A percentile compares a stretch with the other conserved stretches of the same genome.
These are phyloP conservation scores for Paramecium bursaria DNA, from an alignment of 73 alveolate genomes.

Conservation along the genomic window DNA sequence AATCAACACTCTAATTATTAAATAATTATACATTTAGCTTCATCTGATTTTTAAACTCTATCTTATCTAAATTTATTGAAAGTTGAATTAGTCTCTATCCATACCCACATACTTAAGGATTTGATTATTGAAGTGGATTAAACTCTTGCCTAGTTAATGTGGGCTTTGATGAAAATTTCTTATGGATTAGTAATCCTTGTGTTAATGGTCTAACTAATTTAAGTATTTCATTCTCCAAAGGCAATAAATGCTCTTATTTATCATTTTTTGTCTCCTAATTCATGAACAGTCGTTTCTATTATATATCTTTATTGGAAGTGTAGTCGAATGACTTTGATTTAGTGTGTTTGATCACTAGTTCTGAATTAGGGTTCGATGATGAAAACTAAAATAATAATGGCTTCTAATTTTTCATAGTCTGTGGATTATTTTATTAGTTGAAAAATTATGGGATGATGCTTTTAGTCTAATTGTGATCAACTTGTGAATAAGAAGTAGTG, in stretches of 20 bases:
- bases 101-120: conserved; percentile 48
- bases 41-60: conserved; percentile 43
- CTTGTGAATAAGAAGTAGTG: neutral
- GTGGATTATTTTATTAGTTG: conserved; percentile 3
- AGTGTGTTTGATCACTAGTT: conserved; percentile 1
- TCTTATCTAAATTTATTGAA: conserved; percentile 6
- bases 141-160: conserved; percentile 16
- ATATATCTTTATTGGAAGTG: conserved; percentile 6
- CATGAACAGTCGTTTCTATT: neutral
- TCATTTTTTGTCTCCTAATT: no score
- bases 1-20: conserved; percentile 46
- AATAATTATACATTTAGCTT: neutral
- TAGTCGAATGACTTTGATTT: conserved; percentile 49
- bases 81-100: conserved; percentile 26
- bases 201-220: conserved; percentile 9
- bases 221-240: conserved; percentile 39
- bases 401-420: neutral
- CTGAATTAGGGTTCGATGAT: conserved; percentile 1
- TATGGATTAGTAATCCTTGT: neutral
- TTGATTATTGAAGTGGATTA: conserved; percentile 13
- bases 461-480: no score
- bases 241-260: neutral
- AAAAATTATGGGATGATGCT: conserved; percentile 39
- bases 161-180: conserved; percentile 35
- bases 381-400: conserved; percentile 42